Base-by-base conservation (phyloP, 2,329 filamentous ascomycete genomes). In the Rugonectria rugulosa region DNA sequence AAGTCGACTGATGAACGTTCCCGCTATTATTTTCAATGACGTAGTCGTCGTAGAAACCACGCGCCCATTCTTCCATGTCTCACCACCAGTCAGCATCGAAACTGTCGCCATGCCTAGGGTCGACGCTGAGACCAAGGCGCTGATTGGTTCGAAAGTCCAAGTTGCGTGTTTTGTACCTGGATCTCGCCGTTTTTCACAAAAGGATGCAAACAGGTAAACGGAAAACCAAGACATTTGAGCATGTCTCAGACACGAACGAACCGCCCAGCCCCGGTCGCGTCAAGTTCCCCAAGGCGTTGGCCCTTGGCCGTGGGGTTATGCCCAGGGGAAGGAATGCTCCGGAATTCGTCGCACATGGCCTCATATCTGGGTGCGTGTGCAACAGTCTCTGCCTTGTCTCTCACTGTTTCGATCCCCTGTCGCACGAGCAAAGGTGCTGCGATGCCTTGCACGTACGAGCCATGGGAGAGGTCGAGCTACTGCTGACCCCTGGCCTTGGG, bases 11-110 rank as follows among this genome's bases (percentile, higher is more conserved):
- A 56, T 62, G 60, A 20, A 37, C 43, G 36, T 29, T 37, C 51
- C 37, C 48, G 56, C 55, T 23, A 40, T 54, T 19, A 57, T 65
- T 53, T 38, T 56, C 57, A 66, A 66, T 66, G 63, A 66, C 63
- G 63, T 66, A 66, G 61, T 66, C 61, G 63, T 63, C 63, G 62
- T 56, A 61, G 63, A 57, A 66, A 66, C 63, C 61, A 66, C 55
- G 63, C 57, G 51, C 61, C 50, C 63, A 63, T 66, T 64, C 61
- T 64, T 62, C 45, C 55, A 38, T 54, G 63, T 66, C 63, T 65
- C 63, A 65, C 60, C 63, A 66, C 59, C 17, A n/a, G n/a, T 34
- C 31, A 17, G 17, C 36, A 20, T 32, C 51, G 19, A 14, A 31
- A 29, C 51, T 34, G 27, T 26, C 23, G n/a, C 21, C 32, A 34